A percentile compares a stretch with the other conserved stretches of the same genome.
phyloP scores from a whole-genome alignment of 2,329 filamentous ascomycete species.

The Phyllosticta paracitricarpa region DNA sequence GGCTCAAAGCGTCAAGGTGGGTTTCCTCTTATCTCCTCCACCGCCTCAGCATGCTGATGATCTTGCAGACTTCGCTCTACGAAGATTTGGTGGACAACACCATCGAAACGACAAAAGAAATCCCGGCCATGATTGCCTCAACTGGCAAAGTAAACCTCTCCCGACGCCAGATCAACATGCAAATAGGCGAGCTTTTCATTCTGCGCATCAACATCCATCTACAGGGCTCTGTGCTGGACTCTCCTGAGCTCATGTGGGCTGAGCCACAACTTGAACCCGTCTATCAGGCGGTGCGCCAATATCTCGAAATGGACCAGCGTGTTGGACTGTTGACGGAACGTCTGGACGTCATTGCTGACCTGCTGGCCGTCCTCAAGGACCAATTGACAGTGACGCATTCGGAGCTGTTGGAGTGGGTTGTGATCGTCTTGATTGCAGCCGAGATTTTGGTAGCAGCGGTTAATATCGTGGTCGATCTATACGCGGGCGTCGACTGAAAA shows the following conservation, averaged over 20 bases:
- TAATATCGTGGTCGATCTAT: slow-evolving; percentile 91
- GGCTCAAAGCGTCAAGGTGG: slow-evolving; percentile 85
- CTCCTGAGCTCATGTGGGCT: slow-evolving; percentile 95
- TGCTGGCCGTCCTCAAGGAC: slow-evolving; percentile 88
- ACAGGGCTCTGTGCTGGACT: slow-evolving; percentile 92
- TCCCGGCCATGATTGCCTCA: slow-evolving; percentile 82
- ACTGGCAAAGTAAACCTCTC: slow-evolving; percentile 88
- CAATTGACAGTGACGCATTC: slow-evolving; percentile 73
- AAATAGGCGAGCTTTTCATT: slow-evolving; percentile 97
- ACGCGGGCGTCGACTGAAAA: slow-evolving; percentile 53
- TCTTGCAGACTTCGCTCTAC: slow-evolving; percentile 70
- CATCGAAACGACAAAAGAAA: slow-evolving; percentile 84
- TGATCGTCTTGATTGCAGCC: slow-evolving; percentile 90
- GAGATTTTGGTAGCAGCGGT: slow-evolving; percentile 88
- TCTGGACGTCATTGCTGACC: slow-evolving; percentile 83
- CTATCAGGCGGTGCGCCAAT: slow-evolving; percentile 89
- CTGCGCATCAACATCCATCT: slow-evolving; percentile 95
- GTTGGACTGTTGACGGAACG: slow-evolving; percentile 82
- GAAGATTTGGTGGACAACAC: slow-evolving; percentile 92
- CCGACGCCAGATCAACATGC: slow-evolving; percentile 93
- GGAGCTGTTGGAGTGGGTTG: slow-evolving; percentile 47
- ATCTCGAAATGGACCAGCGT: slow-evolving; percentile 96
- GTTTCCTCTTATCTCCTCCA: neutral
- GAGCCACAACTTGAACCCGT: slow-evolving; percentile 94
- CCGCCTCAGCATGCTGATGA: neutral